phyloP scores from a whole-genome alignment of 768 basidiomycete species.

The Xerocomellus dryophilus region DNA sequence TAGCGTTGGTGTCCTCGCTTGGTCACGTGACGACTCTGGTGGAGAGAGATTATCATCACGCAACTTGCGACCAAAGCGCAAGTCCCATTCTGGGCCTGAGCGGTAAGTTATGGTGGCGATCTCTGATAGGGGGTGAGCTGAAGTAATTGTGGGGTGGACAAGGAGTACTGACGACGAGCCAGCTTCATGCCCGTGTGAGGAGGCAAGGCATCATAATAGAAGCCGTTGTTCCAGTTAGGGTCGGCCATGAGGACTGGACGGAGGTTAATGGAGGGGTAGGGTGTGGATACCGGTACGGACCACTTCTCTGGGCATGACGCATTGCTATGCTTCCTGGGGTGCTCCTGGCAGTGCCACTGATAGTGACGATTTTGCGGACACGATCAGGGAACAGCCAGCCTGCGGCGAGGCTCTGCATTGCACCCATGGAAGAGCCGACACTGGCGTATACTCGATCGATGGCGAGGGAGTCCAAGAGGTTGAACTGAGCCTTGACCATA shows the following conservation, averaged over 20 bases:
- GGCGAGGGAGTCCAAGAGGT: conserved; percentile 77
- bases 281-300: conserved; percentile 38
- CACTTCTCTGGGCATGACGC: conserved; percentile 94
- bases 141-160: neutral
- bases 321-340: conserved; percentile 91
- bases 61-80: conserved; percentile 87
- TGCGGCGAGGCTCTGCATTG: conserved; percentile 96
- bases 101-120: conserved; percentile 99
- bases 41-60: conserved; percentile 30
- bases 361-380: conserved; percentile 87
- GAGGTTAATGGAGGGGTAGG: neutral
- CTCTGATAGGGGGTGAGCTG: conserved; percentile 46
- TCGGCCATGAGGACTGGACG: conserved; percentile 93
- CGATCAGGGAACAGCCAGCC: conserved; percentile 89
- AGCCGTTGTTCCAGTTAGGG: conserved; percentile 98
- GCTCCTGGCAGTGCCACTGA: conserved; percentile 92
- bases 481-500: conserved; percentile 94
- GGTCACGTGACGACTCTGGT: conserved; percentile 2
- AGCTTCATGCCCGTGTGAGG: conserved; percentile 99
- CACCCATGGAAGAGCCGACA: conserved; percentile 96
- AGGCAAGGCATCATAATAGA: conserved; percentile 93
- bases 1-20: conserved; percentile 57
- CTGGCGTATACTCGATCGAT: conserved; percentile 87
- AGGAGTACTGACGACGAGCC: conserved; percentile 74
- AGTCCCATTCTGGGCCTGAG: conserved; percentile 98